Conservation (phyloP, 495 filamentous ascomycete genomes). For the Aspergillus diversus region DNA sequence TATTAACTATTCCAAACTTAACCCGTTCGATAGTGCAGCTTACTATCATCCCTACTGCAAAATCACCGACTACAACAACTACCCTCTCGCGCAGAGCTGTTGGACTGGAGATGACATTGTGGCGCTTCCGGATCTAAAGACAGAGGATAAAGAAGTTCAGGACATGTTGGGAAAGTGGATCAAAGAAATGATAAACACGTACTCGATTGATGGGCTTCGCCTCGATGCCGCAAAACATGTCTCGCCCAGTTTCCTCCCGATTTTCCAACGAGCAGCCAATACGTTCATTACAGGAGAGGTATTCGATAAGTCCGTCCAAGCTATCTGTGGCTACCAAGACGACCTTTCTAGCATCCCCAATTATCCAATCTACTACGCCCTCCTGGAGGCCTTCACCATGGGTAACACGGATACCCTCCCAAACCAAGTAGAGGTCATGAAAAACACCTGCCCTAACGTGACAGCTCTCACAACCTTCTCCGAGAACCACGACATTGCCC, state of each 20-base stretch:
- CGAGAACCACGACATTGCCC: conserved; percentile 76
- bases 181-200: conserved; percentile 61
- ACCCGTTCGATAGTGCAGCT: conserved; percentile 64
- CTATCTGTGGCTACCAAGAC: conserved; percentile 25
- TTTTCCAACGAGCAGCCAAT: conserved; percentile 44
- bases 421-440: conserved; percentile 52
- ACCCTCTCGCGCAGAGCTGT: conserved; percentile 53
- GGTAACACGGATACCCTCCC: conserved; percentile 59
- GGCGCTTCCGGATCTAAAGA: conserved; percentile 69
- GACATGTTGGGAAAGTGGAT: conserved; percentile 65
- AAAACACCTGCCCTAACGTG: conserved; percentile 56
- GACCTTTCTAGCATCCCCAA: conserved; percentile 61
- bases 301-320: conserved; percentile 23
- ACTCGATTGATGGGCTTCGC: conserved; percentile 76
- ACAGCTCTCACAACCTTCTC: conserved; percentile 69
- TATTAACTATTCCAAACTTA: conserved; percentile 64
- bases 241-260: conserved; percentile 63
- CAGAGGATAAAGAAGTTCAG: conserved; percentile 61
- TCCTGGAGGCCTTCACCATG: conserved; percentile 61
- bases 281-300: conserved; percentile 25
- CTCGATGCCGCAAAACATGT: conserved; percentile 78
- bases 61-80: conserved; percentile 66
- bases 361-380: conserved; percentile 68
- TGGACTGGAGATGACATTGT: conserved; percentile 64
- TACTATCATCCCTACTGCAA: conserved; percentile 70